A percentile compares a stretch with the other conserved stretches of the same genome.
Conservation (phyloP, 257 asterid genomes). For the Capsicum chinense region DNA sequence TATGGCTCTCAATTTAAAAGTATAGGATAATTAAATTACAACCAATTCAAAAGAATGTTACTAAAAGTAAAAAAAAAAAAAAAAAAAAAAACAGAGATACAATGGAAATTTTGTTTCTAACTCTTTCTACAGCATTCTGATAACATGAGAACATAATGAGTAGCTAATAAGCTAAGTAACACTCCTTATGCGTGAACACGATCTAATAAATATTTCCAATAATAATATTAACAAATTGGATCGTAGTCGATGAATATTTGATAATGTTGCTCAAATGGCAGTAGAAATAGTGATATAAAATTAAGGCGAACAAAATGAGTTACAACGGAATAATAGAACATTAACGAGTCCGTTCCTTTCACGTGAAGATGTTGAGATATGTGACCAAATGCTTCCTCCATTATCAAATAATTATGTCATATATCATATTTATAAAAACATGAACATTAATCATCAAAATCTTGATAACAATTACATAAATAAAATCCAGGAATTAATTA, state of each 20-base stretch:
- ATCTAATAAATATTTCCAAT: too few relatives aligned
- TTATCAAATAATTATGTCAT: background rate
- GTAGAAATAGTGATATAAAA: background rate
- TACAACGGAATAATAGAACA: background rate
- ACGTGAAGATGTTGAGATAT: too few relatives aligned
- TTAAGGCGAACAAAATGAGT: background rate
- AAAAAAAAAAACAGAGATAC: too few relatives aligned
- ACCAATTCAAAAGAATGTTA: background rate
- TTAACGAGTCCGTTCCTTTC: too few relatives aligned
- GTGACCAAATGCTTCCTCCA: too few relatives aligned
- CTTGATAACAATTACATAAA: slow-evolving; percentile 15
- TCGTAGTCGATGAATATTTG: background rate
- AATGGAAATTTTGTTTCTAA: too few relatives aligned
- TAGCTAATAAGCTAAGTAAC: too few relatives aligned
- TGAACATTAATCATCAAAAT: background rate
- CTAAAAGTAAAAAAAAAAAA: background rate
- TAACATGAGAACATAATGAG: too few relatives aligned
- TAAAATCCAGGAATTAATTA: background rate
- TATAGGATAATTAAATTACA: background rate
- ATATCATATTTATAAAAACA: background rate
- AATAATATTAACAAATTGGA: background rate
- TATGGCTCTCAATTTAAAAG: background rate
- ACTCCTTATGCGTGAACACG: too few relatives aligned
- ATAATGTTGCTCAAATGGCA: background rate
- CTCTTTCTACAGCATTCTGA: too few relatives aligned